These are phyloP conservation scores for Nakazawaea ishiwadae DNA, from an alignment of 805 yeast species.

Conservation along the genomic window DNA sequence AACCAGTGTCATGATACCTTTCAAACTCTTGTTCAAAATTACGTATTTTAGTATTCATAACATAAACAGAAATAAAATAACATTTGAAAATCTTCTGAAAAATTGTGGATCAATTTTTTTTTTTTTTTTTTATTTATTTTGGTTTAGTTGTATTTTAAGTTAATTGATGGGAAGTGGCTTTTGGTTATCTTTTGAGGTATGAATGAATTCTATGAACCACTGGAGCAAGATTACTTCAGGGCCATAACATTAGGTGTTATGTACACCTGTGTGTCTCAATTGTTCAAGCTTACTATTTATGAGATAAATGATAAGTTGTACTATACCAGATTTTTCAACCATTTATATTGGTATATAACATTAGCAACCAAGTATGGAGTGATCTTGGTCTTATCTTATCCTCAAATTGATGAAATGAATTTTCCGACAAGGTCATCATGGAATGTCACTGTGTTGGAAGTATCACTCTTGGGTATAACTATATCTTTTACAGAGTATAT, in stretches of 20 bases:
- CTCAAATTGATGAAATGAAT: constrained; percentile 3
- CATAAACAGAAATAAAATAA: too few relatives aligned
- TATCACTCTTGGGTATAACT: neutral
- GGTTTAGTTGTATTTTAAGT: too few relatives aligned
- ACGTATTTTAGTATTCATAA: too few relatives aligned
- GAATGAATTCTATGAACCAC: neutral
- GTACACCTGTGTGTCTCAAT: neutral
- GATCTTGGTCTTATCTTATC: constrained; percentile 2
- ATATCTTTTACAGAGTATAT: neutral
- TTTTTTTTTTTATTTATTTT: too few relatives aligned
- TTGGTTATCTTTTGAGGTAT: neutral
- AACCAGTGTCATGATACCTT: too few relatives aligned
- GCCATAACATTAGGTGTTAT: neutral
- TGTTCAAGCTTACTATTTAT: constrained; percentile 1
- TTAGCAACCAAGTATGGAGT: neutral
- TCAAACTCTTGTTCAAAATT: too few relatives aligned
- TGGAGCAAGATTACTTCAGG: constrained; percentile 1
- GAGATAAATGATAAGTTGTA: neutral
- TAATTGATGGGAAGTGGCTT: too few relatives aligned
- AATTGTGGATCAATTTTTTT: too few relatives aligned
- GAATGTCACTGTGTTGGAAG: neutral
- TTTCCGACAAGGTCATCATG: neutral
- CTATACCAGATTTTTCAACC: neutral
- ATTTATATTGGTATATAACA: constrained; percentile 2
- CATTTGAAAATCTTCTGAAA: too few relatives aligned